Percentiles rank a stretch among this genome's conserved stretches.
These are phyloP conservation scores for Canavalia gladiata DNA, from an alignment of 306 rosid species.

Conservation along the genomic window DNA sequence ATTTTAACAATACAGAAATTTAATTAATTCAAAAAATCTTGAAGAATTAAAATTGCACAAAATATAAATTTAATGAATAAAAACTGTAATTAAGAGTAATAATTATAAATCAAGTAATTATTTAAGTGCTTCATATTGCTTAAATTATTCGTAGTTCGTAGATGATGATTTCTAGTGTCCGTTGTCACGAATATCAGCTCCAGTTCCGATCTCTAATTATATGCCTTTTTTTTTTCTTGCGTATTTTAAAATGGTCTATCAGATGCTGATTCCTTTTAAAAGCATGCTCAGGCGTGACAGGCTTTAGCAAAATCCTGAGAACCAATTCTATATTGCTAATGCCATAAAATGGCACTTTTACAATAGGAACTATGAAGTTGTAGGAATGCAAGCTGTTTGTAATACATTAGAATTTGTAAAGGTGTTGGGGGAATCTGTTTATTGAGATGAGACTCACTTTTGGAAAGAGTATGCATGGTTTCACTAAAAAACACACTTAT, in stretches of 20 bases:
- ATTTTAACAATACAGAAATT: too few species aligned
- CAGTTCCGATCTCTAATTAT: constrained; percentile 39
- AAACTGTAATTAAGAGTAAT: too few species aligned
- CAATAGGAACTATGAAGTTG: constrained; percentile 37
- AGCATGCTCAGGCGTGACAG: constrained; percentile 74
- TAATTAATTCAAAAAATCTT: too few species aligned
- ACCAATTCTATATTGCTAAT: constrained; percentile 46
- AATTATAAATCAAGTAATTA: background rate
- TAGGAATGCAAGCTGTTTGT: constrained; percentile 37
- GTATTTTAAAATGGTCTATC: constrained; percentile 39
- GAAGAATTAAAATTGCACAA: too few species aligned
- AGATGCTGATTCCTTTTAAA: constrained; percentile 58
- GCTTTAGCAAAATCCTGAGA: constrained; percentile 57
- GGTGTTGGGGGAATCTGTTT: constrained; percentile 55
- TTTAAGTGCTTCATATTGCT: constrained; percentile 9
- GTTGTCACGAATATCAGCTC: constrained; percentile 39
- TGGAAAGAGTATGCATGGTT: constrained; percentile 45
- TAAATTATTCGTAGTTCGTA: background rate
- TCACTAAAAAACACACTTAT: constrained; percentile 26
- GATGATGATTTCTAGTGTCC: constrained; percentile 31
- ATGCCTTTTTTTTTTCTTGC: background rate
- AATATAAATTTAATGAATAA: too few species aligned
- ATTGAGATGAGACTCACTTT: constrained; percentile 53
- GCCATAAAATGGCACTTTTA: constrained; percentile 50
- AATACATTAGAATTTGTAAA: constrained; percentile 23